Evolutionary conservation across 139 green algal species (phyloP).

Genomic region (Chlamydomonas eustigma): DNA sequence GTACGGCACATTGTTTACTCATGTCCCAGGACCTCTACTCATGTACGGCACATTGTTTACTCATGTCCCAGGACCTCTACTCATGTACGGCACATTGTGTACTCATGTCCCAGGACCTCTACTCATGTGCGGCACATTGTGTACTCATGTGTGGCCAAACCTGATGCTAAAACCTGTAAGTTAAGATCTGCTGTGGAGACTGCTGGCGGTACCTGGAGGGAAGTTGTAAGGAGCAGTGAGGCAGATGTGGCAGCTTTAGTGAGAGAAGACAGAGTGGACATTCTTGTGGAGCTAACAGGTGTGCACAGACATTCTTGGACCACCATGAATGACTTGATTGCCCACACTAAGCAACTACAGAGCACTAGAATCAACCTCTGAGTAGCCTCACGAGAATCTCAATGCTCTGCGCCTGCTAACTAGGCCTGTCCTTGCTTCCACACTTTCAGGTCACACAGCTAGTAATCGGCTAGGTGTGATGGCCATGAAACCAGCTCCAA

Average conservation of each 20-base stretch:
- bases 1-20: not conserved
- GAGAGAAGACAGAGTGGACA: conserved; percentile 75
- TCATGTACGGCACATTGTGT: conserved; percentile 18
- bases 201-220: conserved; percentile 65
- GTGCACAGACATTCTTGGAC: no score
- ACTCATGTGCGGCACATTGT: conserved; percentile 15
- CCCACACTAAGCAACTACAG: no score
- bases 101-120: conserved; percentile 13
- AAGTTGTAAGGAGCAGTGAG: conserved; percentile 21
- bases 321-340: no score
- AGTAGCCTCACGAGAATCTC: no score
- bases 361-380: no score
- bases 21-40: not conserved
- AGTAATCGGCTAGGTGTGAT: conserved; percentile 90
- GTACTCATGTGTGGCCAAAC: conserved; percentile 42
- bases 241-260: conserved; percentile 45
- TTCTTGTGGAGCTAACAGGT: conserved; percentile 94
- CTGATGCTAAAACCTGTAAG: conserved; percentile 78
- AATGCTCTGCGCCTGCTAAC: no score
- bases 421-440: no score
- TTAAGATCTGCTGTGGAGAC: conserved; percentile 53
- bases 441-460: conserved; percentile 84
- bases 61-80: not conserved
- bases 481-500: conserved; percentile 74
- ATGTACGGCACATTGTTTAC: not conserved